Percentiles rank a stretch among this genome's conserved stretches.
phyloP scores from a whole-genome alignment of 768 basidiomycete species.

The Phaeotremella skinneri region DNA sequence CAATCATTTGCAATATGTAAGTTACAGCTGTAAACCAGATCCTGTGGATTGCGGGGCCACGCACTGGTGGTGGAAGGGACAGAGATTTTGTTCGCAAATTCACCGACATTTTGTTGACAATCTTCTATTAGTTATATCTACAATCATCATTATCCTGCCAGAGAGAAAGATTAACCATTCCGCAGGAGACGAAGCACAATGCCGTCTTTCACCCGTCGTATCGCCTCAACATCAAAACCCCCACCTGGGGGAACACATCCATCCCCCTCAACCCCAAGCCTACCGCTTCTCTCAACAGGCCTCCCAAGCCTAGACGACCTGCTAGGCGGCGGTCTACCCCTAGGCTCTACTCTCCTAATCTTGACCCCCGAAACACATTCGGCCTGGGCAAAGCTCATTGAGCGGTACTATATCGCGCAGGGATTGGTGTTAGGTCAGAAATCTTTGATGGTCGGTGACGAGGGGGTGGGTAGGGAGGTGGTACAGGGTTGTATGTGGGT shows the following conservation, averaged over 20 bases:
- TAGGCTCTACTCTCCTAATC: constrained; percentile 69
- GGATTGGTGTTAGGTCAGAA: constrained; percentile 72
- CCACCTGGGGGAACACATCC: constrained; percentile 48
- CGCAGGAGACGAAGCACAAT: too few relatives aligned
- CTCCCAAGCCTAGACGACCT: constrained; percentile 92
- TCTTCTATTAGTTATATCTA: too few relatives aligned
- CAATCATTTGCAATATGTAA: too few relatives aligned
- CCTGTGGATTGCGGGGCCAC: too few relatives aligned
- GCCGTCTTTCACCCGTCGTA: constrained; percentile 50
- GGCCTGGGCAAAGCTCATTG: constrained; percentile 76
- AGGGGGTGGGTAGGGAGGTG: constrained; percentile 58
- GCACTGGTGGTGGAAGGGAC: too few relatives aligned
- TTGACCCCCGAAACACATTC: constrained; percentile 84
- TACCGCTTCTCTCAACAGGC: constrained; percentile 66
- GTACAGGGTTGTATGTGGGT: constrained; percentile 79
- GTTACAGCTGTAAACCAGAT: too few relatives aligned
- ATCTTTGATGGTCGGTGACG: constrained; percentile 64
- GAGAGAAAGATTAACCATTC: too few relatives aligned
- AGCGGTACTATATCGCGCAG: constrained; percentile 85
- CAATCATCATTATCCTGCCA: too few relatives aligned
- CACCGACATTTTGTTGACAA: too few relatives aligned
- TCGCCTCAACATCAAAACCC: constrained; percentile 28
- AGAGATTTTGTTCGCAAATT: too few relatives aligned
- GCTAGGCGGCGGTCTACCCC: constrained; percentile 76
- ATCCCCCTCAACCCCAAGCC: constrained; percentile 48